phyloP scores from a whole-genome alignment of 108 stramenopile genomes.

The Pseudonitzschia delicatissima region DNA sequence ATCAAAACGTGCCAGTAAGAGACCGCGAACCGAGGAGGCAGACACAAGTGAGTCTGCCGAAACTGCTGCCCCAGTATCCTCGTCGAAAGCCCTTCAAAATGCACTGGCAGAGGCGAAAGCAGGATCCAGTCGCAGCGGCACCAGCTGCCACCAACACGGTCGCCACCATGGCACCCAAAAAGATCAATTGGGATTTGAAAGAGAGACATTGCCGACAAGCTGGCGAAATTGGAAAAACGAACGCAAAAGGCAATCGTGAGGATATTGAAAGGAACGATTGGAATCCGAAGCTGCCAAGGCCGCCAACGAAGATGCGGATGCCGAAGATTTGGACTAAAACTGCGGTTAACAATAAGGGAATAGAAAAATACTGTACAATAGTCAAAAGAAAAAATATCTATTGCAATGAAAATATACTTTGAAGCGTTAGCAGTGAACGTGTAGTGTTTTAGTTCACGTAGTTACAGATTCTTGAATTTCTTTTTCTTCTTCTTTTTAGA shows the following conservation, averaged over 20 bases:
- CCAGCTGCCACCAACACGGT: neutral
- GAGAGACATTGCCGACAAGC: constrained; percentile 62
- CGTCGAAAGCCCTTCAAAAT: constrained; percentile 46
- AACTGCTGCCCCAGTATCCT: neutral
- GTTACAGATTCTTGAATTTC: constrained; percentile 29
- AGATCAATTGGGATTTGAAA: constrained; percentile 90
- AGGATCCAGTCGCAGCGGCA: constrained; percentile 8
- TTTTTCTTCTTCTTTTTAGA: constrained; percentile 30
- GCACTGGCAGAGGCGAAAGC: constrained; percentile 56
- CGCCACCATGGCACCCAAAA: constrained; percentile 45
- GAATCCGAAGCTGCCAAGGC: constrained; percentile 59
- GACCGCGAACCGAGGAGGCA: neutral
- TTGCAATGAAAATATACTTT: neutral
- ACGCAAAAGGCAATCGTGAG: constrained; percentile 77
- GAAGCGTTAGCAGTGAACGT: neutral
- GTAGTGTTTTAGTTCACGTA: neutral
- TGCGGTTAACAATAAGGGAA: neutral
- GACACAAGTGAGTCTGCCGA: neutral
- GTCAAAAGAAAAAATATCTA: neutral
- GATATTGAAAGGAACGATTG: constrained; percentile 63
- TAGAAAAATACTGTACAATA: no score
- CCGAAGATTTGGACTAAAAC: constrained; percentile 43
- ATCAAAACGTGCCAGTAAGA: constrained; percentile 16
- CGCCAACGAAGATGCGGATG: constrained; percentile 32
- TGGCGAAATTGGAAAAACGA: constrained; percentile 67